A percentile compares a stretch with the other conserved stretches of the same genome.
These are phyloP conservation scores for Lentinula edodes DNA, from an alignment of 768 basidiomycete genomes.

Conservation along the genomic window DNA sequence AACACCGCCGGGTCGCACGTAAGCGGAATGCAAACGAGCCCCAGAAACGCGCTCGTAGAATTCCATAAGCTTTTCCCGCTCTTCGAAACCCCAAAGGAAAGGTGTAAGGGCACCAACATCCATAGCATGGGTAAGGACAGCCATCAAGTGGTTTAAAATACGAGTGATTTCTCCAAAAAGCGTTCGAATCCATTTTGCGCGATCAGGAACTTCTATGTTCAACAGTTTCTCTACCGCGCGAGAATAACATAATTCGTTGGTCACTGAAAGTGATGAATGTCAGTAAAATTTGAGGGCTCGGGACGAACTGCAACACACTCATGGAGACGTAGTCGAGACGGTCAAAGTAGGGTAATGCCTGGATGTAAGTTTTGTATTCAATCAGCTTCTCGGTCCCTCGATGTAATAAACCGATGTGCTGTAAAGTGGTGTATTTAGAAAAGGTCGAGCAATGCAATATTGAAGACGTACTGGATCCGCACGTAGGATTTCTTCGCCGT, in stretches of 20 bases:
- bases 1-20: slow-evolving; percentile 95
- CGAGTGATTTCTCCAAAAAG: slow-evolving; percentile 97
- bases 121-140: slow-evolving; percentile 91
- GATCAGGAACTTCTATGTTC: slow-evolving; percentile 94
- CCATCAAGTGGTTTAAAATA: slow-evolving; percentile 96
- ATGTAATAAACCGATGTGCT: slow-evolving; percentile 95
- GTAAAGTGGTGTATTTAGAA: slow-evolving; percentile 5
- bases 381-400: slow-evolving; percentile 98
- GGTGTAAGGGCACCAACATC: slow-evolving; percentile 98
- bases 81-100: slow-evolving; percentile 99
- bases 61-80: slow-evolving; percentile 99
- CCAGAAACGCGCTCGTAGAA: slow-evolving; percentile 99
- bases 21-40: slow-evolving; percentile 95
- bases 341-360: slow-evolving; percentile 98
- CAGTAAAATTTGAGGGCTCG: background rate
- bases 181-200: slow-evolving; percentile 97
- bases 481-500: slow-evolving; percentile 91
- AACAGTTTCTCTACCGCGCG: slow-evolving; percentile 97
- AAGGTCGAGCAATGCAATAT: background rate
- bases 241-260: slow-evolving; percentile 96
- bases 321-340: slow-evolving; percentile 99
- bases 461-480: slow-evolving; percentile 65
- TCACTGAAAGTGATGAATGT: slow-evolving; percentile 57
- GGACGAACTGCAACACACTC: slow-evolving; percentile 56
- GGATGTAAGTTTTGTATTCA: slow-evolving; percentile 97